Base-by-base conservation (phyloP, 345 rosid species). In the Dipteronia dyeriana region DNA sequence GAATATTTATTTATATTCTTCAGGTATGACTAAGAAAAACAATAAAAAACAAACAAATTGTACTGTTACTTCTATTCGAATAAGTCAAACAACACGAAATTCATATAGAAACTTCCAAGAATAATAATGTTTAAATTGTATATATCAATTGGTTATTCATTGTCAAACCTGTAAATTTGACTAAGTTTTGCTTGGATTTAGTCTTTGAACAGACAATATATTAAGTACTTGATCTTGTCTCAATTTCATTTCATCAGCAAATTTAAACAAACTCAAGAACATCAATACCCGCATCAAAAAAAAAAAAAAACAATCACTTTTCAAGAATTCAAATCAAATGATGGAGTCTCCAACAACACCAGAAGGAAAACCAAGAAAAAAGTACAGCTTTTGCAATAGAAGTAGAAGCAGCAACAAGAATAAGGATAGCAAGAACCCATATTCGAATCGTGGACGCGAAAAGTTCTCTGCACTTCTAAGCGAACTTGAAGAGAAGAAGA, bases 391-490 rank as follows among this genome's bases (percentile, higher is more conserved):
- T 34, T 41, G 38, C 47, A 66, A 26, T 54, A 60, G 61, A 71
- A 59, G 0, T 34, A 29, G 74, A 26, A 51, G 74, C 38, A 34
- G 47, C 23, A 74, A 25, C 76, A 80, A 77, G 64, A 74, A 41
- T 76, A 79, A 79, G 65, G 38, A 74, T 13, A 80, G 43, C 84
- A 86, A 89, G 75, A 94, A 94, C 88, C 98, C 97, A 0, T 94
- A 86, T 76, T 85, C 98, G 1, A 76, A 66, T 10, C 92, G 87
- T 5, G 97, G 98, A 43, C 94, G 89, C 2, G 97, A 90, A 70
- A 91, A 90, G 76, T 94, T 94, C 85, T 85, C 93, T 1, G 84
- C 86, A 16, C 95, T 91, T 26, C 47, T 90, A 74, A 81, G 91
- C 0, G 87, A 88, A 9, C 91, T 94, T 1, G 90, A 89, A 31